Base-by-base conservation (phyloP, 176 grass and related monocot species). In the Alopecurus myosuroides region DNA sequence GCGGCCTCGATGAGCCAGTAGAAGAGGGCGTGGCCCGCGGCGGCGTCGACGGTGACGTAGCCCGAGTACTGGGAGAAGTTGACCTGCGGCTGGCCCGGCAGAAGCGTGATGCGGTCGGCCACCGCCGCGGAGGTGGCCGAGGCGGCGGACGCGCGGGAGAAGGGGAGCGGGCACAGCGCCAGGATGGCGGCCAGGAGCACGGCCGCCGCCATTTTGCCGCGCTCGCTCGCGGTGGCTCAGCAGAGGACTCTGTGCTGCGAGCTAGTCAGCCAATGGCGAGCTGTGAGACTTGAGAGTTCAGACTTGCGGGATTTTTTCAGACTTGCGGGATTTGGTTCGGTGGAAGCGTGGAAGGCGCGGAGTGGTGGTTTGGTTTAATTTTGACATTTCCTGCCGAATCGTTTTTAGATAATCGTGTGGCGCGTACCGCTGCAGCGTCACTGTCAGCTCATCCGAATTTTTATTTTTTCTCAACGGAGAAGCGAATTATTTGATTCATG, bases 41-140 rank as follows among this genome's bases (percentile, higher is more conserved):
- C 44, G 26, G 77, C 71, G 82, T 95, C 57, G 6, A 95, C 96
- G 4, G 96, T 95, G 58, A 98, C 86, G 82, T 98, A 95, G 9
- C 93, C 96, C 11, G 96, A 91, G 85, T 95, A 98, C 80, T 93
- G 92, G 76, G 91, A 88, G 87, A 98, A 98, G 85, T 90, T 91
- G 77, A 98, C 91, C 22, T 53, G 28, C 7, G 91, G 96, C 88
- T 95, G 96, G n/a, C 96, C 93, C 19, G 93, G 93, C 58, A 98
- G 92, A 18, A 70, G 12, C 41, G 40, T 30, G 87, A 98, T 90
- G 72, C 88, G 88, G 85, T 98, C 93, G 7, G 53, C 52, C 37
- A 22, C 51, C 17, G 88, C 78, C 12, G 7, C 77, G 11, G 83
- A 72, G 13, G 82, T 52, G 31, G 64, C 15, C 6, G 53, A 1